Evolutionary conservation across 148 eudicot species (phyloP).

Genomic region (Vaccinium myrtillus): DNA sequence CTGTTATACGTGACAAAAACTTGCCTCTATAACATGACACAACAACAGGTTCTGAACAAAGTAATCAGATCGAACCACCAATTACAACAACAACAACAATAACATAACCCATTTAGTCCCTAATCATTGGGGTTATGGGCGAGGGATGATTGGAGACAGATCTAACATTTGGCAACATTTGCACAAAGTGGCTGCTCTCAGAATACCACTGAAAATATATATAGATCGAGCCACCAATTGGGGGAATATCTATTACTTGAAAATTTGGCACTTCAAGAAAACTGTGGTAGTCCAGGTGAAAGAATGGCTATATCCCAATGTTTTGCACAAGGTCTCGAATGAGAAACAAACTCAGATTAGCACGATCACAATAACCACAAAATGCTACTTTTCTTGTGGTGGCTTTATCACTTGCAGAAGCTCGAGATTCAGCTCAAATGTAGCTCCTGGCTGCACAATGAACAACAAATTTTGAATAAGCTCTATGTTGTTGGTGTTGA

Average conservation of each 20-base stretch:
- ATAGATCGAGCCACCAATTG: background rate
- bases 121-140: too few relatives aligned
- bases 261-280: background rate
- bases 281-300: background rate
- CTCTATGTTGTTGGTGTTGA: background rate
- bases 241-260: background rate
- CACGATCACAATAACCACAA: background rate
- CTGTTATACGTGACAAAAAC: background rate
- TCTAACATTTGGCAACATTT: too few relatives aligned
- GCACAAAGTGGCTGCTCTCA: too few relatives aligned
- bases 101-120: too few relatives aligned
- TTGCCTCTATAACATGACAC: constrained; percentile 7
- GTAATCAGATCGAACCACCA: background rate
- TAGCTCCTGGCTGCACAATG: constrained; percentile 84
- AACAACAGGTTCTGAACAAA: background rate
- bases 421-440: constrained; percentile 86
- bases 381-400: constrained; percentile 36
- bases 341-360: background rate
- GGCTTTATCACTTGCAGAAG: constrained; percentile 57
- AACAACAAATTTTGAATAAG: constrained; percentile 7
- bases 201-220: too few relatives aligned
- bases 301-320: background rate
- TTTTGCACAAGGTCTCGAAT: background rate
- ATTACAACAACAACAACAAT: too few relatives aligned
- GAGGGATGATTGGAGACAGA: too few relatives aligned